Evolutionary conservation across 106 monocot species (phyloP), one percentile per base, ranked within the genome.

Genomic region (Agapanthus africanus): DNA sequence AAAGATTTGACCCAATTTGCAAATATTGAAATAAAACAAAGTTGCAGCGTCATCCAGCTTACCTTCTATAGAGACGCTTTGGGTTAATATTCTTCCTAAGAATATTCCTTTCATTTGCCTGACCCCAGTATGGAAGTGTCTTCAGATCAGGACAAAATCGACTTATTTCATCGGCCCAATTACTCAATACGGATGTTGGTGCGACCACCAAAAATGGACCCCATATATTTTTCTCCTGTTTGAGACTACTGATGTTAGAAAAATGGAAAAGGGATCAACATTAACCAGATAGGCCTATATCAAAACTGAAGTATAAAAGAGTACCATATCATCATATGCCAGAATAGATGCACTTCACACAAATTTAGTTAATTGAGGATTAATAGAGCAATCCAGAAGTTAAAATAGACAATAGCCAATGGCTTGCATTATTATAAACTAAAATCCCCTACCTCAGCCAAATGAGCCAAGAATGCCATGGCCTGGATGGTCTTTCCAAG

Each of bases 401-500:
- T 46, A 36, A 61, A 61, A 34, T 36, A 36, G 35, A 35, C 36
- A 36, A 35, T 36, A 35, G 61, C 36, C 61, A 61, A 61, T 28
- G 56, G 4, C 30, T 57, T 30, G 56, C 3, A 14, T 30, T 8
- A 57, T 57, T 14, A 57, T n/a, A 32, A 64, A 38, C 39, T 6
- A 2, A 32, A n/a, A 34, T 41, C 14, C 50, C 82, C 41, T 47
- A 97, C 97, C 92, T 97, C 97, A 74, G 97, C 97, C 68, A 97
- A 82, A 92, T 97, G 89, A 67, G 91, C 88, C 65, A 97, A 78
- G 78, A 97, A 92, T 38, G 91, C 92, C 92, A 97, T 97, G 35
- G 97, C 97, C 71, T 97, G 97, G 68, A 97, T 92, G 30, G 92
- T 97, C 80, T 97, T 97, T 67, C 97, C 97, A 61, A 97, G 88